These are phyloP conservation scores for Coemansia guatemalensis DNA, from an alignment of 192 early-diverging fungal genomes.

Conservation along the genomic window DNA sequence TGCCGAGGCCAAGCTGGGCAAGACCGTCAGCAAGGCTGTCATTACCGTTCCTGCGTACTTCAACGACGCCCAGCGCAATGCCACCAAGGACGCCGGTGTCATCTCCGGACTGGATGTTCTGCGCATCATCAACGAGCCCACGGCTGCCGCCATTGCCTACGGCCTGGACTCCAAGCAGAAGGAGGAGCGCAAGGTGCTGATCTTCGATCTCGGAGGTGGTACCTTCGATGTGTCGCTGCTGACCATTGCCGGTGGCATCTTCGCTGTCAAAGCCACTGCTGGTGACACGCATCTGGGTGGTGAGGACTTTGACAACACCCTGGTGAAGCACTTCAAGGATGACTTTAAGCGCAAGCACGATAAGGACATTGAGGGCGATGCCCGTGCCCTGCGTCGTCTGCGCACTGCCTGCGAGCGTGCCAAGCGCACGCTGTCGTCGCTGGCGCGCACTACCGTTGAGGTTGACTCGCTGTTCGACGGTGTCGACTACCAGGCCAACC, in stretches of 20 bases:
- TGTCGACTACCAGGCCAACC: constrained; percentile 70
- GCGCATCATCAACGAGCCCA: constrained; percentile 92
- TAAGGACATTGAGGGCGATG: constrained; percentile 70
- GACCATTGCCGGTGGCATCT: constrained; percentile 72
- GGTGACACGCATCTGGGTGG: constrained; percentile 86
- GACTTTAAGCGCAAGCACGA: constrained; percentile 70
- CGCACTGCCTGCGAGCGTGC: constrained; percentile 75
- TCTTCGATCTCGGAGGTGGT: constrained; percentile 85
- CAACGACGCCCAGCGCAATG: constrained; percentile 89
- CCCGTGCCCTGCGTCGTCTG: constrained; percentile 72
- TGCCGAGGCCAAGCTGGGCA: constrained; percentile 77
- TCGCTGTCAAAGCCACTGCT: constrained; percentile 76
- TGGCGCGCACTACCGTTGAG: constrained; percentile 68
- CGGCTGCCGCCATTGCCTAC: constrained; percentile 85
- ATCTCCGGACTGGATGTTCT: constrained; percentile 85
- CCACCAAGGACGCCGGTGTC: constrained; percentile 88
- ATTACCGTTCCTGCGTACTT: constrained; percentile 82
- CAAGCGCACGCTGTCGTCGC: constrained; percentile 74
- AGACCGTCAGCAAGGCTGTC: constrained; percentile 67
- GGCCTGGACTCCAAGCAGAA: constrained; percentile 76
- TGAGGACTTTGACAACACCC: constrained; percentile 75
- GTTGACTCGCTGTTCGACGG: constrained; percentile 77
- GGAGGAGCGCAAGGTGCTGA: constrained; percentile 71
- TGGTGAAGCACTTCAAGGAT: constrained; percentile 57
- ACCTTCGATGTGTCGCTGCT: constrained; percentile 88